Base-by-base conservation (phyloP, 108 stramenopile species). In the Pelagomonas calceolata region DNA sequence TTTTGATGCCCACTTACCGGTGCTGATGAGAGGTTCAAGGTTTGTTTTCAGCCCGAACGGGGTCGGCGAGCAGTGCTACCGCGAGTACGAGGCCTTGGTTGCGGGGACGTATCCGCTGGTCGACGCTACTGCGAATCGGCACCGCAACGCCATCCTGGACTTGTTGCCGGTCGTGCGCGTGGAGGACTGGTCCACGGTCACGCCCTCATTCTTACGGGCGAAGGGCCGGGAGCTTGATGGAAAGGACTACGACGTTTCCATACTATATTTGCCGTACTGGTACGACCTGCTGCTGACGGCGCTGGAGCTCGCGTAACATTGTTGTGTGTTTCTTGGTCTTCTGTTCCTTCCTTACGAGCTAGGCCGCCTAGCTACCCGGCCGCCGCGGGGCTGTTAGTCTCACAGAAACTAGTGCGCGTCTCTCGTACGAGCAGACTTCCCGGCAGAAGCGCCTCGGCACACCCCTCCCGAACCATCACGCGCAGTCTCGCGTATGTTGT, bases 21-120 rank as follows among this genome's bases (percentile, higher is more conserved):
- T 60, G 7, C 14, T 26, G 21, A 60, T 60, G 51, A 1, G 18
- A 17, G 7, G 1, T 26, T 60, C 51, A 3, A 60, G 29, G 10
- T 60, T 60, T 12, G 51, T 60, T 26, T 60, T 26, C 51, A 9
- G 7, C 7, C 51, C 51, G 7, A 60, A 60, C 51, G 51, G 51
- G 21, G 10, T 60, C 51, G 51, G 51, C 51, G 51, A 60, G 51
- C 51, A 60, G 51, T 60, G 51, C 51, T 60, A 60, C 51, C 51
- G 51, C 51, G 51, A 60, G 51, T 60, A 60, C 51, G 51, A 60
- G 51, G 51, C 51, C 7, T 26, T 60, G 21, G 26, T 60, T 26
- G 4, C 7, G 21, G 51, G 51, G 21, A 26, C 51, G 21, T 26
- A 26, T 26, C 51, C 51, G 21, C 51, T 60, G 21, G 51, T 60